phyloP scores from a whole-genome alignment of 148 eudicot genomes.

The Rhododendron kiyosumense region DNA sequence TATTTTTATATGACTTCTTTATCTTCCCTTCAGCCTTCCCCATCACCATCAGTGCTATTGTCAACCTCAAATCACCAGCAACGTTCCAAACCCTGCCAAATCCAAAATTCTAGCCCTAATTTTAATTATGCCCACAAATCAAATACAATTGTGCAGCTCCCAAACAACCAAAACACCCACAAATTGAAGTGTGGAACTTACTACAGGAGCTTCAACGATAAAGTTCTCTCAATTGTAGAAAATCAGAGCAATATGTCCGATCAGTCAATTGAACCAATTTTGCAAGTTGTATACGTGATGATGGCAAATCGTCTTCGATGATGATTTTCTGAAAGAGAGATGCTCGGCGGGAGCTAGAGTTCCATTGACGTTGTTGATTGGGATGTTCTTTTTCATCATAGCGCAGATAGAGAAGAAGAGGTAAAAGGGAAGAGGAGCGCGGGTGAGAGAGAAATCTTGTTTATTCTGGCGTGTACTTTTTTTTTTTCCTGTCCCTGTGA shows the following conservation, averaged over 20 bases:
- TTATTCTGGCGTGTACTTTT: not conserved
- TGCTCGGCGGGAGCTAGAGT: not conserved
- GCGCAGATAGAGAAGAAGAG: not conserved
- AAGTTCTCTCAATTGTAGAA: not conserved
- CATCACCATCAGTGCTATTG: not conserved
- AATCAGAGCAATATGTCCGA: too few species aligned
- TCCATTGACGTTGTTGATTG: not conserved
- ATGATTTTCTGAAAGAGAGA: too few species aligned
- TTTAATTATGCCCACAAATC: not conserved
- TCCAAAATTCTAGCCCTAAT: not conserved
- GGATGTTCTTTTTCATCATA: not conserved
- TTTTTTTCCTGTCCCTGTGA: too few species aligned
- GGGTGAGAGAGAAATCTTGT: not conserved
- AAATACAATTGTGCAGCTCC: not conserved
- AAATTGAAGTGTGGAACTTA: not conserved
- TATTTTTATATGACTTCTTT: not conserved
- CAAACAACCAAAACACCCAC: not conserved
- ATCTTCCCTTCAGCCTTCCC: not conserved
- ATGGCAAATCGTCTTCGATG: too few species aligned
- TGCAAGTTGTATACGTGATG: too few species aligned
- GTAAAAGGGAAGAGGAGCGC: not conserved
- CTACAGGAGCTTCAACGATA: not conserved
- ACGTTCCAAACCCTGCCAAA: not conserved
- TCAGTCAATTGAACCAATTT: too few species aligned
- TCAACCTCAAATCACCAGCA: not conserved